Base-by-base conservation (phyloP, 2,329 filamentous ascomycete genomes). In the Diaporthe capsici region DNA sequence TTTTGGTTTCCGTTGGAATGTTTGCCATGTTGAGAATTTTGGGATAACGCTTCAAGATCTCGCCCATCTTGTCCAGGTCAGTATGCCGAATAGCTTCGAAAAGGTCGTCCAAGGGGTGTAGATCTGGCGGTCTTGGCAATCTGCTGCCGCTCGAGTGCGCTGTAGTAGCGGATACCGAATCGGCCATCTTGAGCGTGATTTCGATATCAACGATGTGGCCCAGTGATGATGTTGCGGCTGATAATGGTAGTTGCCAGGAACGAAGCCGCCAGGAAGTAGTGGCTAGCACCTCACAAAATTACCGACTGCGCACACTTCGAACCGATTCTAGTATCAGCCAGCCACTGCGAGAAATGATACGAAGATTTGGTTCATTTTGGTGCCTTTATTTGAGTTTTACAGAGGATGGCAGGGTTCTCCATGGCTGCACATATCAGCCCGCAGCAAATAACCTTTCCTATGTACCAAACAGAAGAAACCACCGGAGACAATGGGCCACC, bases 391-490 rank as follows among this genome's bases (percentile, higher is more conserved):
- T 49, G 44, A 5, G 4, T 22, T 55, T 9, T 55, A 31, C 51
- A 55, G 51, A 55, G 13, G n/a, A 55, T 28, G n/a, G 51, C 12
- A 28, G 51, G 51, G 51, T 28, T 55, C 25, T 55, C n/a, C 51
- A 28, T 28, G 51, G n/a, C 51, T 55, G 51, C 51, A 55, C 25
- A 55, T 28, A 15, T 28, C 12, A 28, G 28, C n/a, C 25, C 28
- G 51, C 51, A 55, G 51, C 1, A 28, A 28, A 4, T 55, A 28
- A n/a, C 51, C 51, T 55, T 28, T 55, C n/a, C 25, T 55, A 3
- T 55, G 51, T 49, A 49, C n/a, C 51, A 55, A 55, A 55, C n/a
- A 28, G 51, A 55, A 55, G 51, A 55, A 55, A 15, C n/a, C 51
- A 28, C 15, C 28, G n/a, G n/a, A 28, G 25, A 55, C 13, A 28